Evolutionary conservation across 345 rosid species (phyloP).

Genomic region (Pistacia vera): DNA sequence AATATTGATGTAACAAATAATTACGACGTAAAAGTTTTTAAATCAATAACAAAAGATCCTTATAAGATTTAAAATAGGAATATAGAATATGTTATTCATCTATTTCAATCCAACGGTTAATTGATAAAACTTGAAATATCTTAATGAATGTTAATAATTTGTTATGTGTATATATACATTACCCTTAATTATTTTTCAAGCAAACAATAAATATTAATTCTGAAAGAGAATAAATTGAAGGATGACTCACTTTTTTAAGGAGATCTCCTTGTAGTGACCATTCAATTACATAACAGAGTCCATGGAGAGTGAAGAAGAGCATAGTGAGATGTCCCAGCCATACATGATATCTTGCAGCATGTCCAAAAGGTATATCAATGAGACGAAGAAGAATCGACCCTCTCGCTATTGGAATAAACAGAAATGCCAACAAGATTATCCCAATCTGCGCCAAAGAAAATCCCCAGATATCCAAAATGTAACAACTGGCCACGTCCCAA

Average conservation of each 20-base stretch:
- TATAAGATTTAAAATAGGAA: no score
- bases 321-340: constrained; percentile 88
- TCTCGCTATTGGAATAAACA: constrained; percentile 80
- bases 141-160: no score
- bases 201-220: no score
- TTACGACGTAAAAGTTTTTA: no score
- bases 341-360: constrained; percentile 82
- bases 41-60: no score
- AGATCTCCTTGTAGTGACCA: constrained; percentile 60
- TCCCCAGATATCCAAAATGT: constrained; percentile 46
- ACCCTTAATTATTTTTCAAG: no score
- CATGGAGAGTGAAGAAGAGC: constrained; percentile 74
- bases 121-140: no score
- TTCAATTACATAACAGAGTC: constrained; percentile 52
- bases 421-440: constrained; percentile 55
- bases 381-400: constrained; percentile 85
- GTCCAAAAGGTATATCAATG: constrained; percentile 78
- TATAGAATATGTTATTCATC: no score
- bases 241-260: constrained; percentile 45
- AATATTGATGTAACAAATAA: no score
- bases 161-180: no score
- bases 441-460: constrained; percentile 66
- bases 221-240: no score
- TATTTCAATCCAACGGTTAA: no score
- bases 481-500: constrained; percentile 23